These are phyloP conservation scores for Aspergillus thermomutatus DNA, from an alignment of 2,329 filamentous ascomycete genomes.

Conservation along the genomic window DNA sequence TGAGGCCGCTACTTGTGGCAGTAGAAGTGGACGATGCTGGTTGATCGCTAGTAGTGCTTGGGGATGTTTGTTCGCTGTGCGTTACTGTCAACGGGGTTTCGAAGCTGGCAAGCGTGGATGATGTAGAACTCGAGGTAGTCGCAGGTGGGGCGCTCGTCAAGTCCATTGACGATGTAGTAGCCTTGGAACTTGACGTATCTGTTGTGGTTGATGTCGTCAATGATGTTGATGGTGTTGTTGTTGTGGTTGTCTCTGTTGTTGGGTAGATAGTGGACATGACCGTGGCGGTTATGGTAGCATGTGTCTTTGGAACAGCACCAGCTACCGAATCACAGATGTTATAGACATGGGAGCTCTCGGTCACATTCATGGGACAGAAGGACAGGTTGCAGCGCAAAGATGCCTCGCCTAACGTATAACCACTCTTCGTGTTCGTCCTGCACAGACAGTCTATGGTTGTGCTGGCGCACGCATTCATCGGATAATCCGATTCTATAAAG, in stretches of 20 bases:
- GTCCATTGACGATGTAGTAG: neutral
- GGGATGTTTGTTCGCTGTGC: conserved; percentile 1
- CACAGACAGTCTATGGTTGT: conserved; percentile 64
- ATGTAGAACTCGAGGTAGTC: conserved; percentile 5
- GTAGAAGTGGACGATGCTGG: neutral
- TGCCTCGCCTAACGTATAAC: conserved; percentile 69
- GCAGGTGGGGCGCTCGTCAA: conserved; percentile 2
- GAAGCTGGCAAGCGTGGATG: conserved; percentile 11
- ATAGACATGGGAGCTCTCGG: conserved; percentile 44
- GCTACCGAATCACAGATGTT: conserved; percentile 54
- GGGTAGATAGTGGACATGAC: conserved; percentile 17
- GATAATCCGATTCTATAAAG: conserved; percentile 62
- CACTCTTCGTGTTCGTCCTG: conserved; percentile 54
- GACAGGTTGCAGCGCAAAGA: conserved; percentile 65
- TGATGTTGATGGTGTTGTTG: conserved; percentile 1
- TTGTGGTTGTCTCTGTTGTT: conserved; percentile 3
- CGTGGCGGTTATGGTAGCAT: conserved; percentile 37
- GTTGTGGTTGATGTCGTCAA: conserved; percentile 4
- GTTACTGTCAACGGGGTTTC: conserved; percentile 16
- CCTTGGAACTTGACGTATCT: neutral
- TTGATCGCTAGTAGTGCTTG: conserved; percentile 6
- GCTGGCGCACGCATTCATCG: conserved; percentile 46
- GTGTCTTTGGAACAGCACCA: conserved; percentile 32
- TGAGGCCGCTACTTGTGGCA: conserved; percentile 16
- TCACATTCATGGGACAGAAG: conserved; percentile 51